A percentile compares a stretch with the other conserved stretches of the same genome.
Evolutionary conservation across 495 filamentous ascomycete species (phyloP).

Genomic region (Aspergillus sclerotioniger): DNA sequence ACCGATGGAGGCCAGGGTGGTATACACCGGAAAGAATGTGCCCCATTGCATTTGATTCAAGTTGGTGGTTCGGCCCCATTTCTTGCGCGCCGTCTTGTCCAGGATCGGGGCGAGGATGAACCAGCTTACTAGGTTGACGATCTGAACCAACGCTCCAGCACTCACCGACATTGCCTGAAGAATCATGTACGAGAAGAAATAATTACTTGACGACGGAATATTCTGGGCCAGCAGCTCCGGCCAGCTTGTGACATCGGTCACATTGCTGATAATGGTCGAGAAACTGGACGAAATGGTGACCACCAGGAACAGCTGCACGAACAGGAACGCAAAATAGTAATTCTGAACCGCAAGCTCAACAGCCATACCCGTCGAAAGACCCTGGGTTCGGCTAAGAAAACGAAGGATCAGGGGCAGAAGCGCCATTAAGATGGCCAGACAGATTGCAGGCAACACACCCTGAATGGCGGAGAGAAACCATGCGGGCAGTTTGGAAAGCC

Average conservation of each 20-base stretch:
- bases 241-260: slow-evolving; percentile 58
- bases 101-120: slow-evolving; percentile 74
- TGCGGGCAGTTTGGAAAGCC: slow-evolving; percentile 61
- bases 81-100: slow-evolving; percentile 84
- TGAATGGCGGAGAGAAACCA: slow-evolving; percentile 71
- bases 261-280: slow-evolving; percentile 59
- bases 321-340: slow-evolving; percentile 93
- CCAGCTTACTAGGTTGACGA: slow-evolving; percentile 71
- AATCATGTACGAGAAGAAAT: slow-evolving; percentile 98
- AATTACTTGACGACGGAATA: slow-evolving; percentile 86
- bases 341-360: slow-evolving; percentile 80
- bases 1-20: slow-evolving; percentile 91
- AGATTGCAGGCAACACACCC: slow-evolving; percentile 79
- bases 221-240: slow-evolving; percentile 75
- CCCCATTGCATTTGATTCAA: slow-evolving; percentile 85
- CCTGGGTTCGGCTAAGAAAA: slow-evolving; percentile 70
- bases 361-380: slow-evolving; percentile 77
- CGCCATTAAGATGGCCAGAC: slow-evolving; percentile 76
- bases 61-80: slow-evolving; percentile 80
- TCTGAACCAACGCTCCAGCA: slow-evolving; percentile 86
- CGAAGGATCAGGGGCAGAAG: slow-evolving; percentile 78
- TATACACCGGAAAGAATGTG: slow-evolving; percentile 92
- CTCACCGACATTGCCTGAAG: slow-evolving; percentile 88
- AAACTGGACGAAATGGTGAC: slow-evolving; percentile 86
- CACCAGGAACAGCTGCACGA: slow-evolving; percentile 92